phyloP scores from a whole-genome alignment of 257 asterid species.

The Jasminum sambac region DNA sequence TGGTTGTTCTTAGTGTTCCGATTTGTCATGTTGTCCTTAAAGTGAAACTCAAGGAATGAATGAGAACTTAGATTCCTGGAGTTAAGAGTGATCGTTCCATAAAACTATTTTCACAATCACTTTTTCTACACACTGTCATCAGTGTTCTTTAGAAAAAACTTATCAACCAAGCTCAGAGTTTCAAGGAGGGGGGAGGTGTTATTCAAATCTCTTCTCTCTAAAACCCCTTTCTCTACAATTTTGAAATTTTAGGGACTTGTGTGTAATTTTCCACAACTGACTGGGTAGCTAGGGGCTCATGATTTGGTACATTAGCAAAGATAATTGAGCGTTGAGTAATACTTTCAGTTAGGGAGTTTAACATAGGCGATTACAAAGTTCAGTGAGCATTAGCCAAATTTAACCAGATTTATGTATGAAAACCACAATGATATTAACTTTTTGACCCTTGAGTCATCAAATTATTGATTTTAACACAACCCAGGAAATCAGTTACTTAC shows the following conservation, averaged over 20 bases:
- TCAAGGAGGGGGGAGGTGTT: not conserved
- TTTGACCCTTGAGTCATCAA: not conserved
- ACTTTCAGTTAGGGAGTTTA: too few relatives aligned
- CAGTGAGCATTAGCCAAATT: too few relatives aligned
- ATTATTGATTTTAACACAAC: not conserved
- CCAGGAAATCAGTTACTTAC: constrained; percentile 36
- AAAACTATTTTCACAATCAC: too few relatives aligned
- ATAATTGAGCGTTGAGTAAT: too few relatives aligned
- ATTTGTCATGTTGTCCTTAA: not conserved
- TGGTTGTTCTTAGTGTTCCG: not conserved
- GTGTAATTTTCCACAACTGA: too few relatives aligned
- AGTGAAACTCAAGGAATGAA: not conserved
- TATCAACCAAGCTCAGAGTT: not conserved
- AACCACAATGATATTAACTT: not conserved
- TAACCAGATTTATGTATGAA: not conserved
- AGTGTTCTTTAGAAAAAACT: too few relatives aligned
- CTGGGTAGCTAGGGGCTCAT: too few relatives aligned
- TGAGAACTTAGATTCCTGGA: not conserved
- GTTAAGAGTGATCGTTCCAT: not conserved
- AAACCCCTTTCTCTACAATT: not conserved
- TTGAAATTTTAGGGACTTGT: too few relatives aligned
- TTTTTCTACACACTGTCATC: too few relatives aligned
- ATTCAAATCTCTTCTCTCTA: not conserved
- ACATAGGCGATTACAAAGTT: too few relatives aligned
- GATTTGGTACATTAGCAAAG: too few relatives aligned